Evolutionary conservation across 2,329 filamentous ascomycete genomes (phyloP).

Genomic region (Calonectria hawksworthii): DNA sequence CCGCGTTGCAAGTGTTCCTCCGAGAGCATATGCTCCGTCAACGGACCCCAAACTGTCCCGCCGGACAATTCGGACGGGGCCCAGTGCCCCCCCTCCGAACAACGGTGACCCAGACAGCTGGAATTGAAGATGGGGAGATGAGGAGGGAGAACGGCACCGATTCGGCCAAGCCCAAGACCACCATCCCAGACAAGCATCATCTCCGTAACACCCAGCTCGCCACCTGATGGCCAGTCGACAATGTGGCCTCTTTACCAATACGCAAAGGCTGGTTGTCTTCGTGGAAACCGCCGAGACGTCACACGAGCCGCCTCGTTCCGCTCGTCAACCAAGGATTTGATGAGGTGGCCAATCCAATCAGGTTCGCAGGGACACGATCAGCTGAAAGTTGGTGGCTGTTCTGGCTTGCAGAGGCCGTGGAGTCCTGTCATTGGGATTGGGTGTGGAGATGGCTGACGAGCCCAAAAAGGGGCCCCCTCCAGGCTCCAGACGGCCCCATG

Average conservation of each 20-base stretch:
- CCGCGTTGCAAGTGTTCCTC: conserved; percentile 16
- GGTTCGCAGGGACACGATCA: conserved; percentile 28
- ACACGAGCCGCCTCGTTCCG: conserved; percentile 23
- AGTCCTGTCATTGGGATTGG: conserved; percentile 37
- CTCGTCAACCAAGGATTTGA: conserved; percentile 21
- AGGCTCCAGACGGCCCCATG: background rate
- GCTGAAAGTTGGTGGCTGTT: conserved; percentile 33
- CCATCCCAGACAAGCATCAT: conserved; percentile 10
- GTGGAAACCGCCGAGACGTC: conserved; percentile 26
- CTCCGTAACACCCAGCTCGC: conserved; percentile 16
- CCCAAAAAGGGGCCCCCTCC: background rate
- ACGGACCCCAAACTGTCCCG: conserved; percentile 19
- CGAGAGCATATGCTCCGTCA: conserved; percentile 16
- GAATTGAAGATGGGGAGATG: conserved; percentile 2
- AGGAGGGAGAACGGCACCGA: background rate
- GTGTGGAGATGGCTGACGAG: conserved; percentile 6
- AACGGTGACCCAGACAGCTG: conserved; percentile 27
- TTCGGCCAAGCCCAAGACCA: background rate
- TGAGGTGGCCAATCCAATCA: conserved; percentile 24
- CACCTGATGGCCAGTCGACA: background rate
- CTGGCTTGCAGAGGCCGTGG: conserved; percentile 36
- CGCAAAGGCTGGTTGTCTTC: background rate
- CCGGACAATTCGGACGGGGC: conserved; percentile 2
- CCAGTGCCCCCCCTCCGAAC: conserved; percentile 2
- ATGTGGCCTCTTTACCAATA: background rate